Evolutionary conservation across 345 rosid genomes (phyloP), one percentile per base, ranked within the genome.

Genomic region (Syzygium aromaticum): DNA sequence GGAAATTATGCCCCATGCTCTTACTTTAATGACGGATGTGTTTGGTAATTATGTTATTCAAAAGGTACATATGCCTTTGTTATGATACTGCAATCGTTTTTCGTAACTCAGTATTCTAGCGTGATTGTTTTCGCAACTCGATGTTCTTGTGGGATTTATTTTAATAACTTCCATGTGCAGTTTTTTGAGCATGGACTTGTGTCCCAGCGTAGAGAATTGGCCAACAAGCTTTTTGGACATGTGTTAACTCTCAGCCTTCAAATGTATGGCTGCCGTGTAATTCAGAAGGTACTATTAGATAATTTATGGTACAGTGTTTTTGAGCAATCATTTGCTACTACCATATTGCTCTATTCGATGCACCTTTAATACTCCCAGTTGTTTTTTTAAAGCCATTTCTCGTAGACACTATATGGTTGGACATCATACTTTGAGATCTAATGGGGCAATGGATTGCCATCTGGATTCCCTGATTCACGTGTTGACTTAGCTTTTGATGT

Each of bases 21-120:
- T 91, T 85, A 89, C 90, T 87, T 90, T 94, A 91, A 94, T 94
- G 96, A 94, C 96, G 30, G 96, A 94, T 89, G 96, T 94, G 51
- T 94, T 94, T 90, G 96, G 96, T 53, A 94, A 94, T 89, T 94
- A 94, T 91, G 96, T 94, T 17, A 91, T 94, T 88, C 96, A 94
- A 87, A 93, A 94, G 96, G 96, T 93, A 90, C 27, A 5, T 73
- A 9, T 38, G 82, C 82, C 49, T 73, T 73, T 38, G 7, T 73
- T 73, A 33, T 73, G 82, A 19, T 73, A 38, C 9, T 59, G 80
- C 38, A 57, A 38, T 86, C 2, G n/a, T 86, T 86, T 49, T 86
- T 52, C 6, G 7, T 15, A 51, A 28, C 46, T 64, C 38, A 6
- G n/a, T 64, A 17, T 46, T 54, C 83, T 61, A 51, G 46, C n/a